Base-by-base conservation (phyloP, 2,329 filamentous ascomycete species). In the Aureobasidium vineae region DNA sequence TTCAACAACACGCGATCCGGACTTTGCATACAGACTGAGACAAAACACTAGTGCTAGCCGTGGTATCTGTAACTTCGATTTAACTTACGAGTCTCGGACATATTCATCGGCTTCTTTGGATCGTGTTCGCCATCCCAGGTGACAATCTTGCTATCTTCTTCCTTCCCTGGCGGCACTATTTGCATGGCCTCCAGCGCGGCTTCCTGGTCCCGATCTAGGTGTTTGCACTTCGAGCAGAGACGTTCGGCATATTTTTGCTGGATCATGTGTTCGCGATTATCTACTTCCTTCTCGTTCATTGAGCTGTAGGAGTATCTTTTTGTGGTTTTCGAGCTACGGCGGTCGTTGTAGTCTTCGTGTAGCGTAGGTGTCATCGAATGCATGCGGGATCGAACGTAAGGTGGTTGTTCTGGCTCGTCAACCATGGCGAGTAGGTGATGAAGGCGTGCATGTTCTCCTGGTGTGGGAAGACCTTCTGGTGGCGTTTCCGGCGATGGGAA, bases 121-220 rank as follows among this genome's bases (percentile, higher is more conserved):
- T 72, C 71, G 40, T 71, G 66, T 1, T 66, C 56, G 15, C 70
- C 68, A 50, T 71, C 69, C 71, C 70, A 72, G 38, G 68, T 69
- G 0, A 72, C 71, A 16, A 72, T 59, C 21, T 71, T 71, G 15
- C 68, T 52, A 19, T 67, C 52, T 8, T 65, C 33, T 2, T 68
- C 63, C 13, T 67, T 59, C 15, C 23, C 57, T 1, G 38, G 65
- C 6, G 65, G 52, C 8, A 57, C 63, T 2, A 65, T 65, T 7
- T 47, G 52, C 38, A 65, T 49, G 1, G 50, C 41, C 6, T 50
- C 63, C 21, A 65, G n/a, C 2, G 63, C 63, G 13, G 63, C 63
- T 47, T 65, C 63, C 21, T 47, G 50, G 6, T 65, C 63, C 5
- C 52, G 38, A 13, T 65, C 63, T 13, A 47, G 41, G 5, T 43